Base-by-base conservation (phyloP, 2,329 filamentous ascomycete genomes). In the Pyrenophora teres region DNA sequence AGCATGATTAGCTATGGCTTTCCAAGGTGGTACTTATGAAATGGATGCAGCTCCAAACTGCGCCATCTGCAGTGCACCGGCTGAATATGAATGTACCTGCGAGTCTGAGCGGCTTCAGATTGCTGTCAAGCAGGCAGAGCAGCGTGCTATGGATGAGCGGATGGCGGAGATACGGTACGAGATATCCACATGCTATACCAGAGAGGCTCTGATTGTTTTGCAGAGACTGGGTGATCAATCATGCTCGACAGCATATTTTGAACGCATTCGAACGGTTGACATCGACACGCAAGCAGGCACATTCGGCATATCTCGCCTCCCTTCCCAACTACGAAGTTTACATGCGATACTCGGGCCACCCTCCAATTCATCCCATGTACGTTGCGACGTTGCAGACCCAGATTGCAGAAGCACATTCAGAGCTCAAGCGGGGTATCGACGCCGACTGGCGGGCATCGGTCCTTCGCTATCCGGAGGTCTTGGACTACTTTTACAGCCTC, bases 381-480 rank as follows among this genome's bases (percentile, higher is more conserved):
- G 60, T 79, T 12, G 64, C 73, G n/a, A 65, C 71, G 42, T 64
- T 79, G 19, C 73, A 78, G 41, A 61, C 63, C 18, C 77, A 90
- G 66, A 81, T 91, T 45, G 77, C 81, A 33, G 80, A 83, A 50
- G 88, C 87, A 19, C 83, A 90, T 65, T 79, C 80, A 13, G 80
- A 81, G 41, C 79, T 90, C 54, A 90, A 90, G 74, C 81, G 84
- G 42, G 88, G 87, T 54, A 88, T 92, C 64, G 88, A 92, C 64
- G 86, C 89, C 56, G 89, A 92, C 75, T 93, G 89, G 89, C 83
- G 87, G 64, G 80, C 83, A 25, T 87, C 86, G 40, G 88, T 92
- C 33, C 83, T 90, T 63, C 82, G 86, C 47, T 93, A 92, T 63
- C 89, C 89, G 4, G 87, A 92, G 68, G 70, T 92, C n/a, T 78